phyloP scores from a whole-genome alignment of 768 basidiomycete genomes.

The Cyclocybe aegerita region DNA sequence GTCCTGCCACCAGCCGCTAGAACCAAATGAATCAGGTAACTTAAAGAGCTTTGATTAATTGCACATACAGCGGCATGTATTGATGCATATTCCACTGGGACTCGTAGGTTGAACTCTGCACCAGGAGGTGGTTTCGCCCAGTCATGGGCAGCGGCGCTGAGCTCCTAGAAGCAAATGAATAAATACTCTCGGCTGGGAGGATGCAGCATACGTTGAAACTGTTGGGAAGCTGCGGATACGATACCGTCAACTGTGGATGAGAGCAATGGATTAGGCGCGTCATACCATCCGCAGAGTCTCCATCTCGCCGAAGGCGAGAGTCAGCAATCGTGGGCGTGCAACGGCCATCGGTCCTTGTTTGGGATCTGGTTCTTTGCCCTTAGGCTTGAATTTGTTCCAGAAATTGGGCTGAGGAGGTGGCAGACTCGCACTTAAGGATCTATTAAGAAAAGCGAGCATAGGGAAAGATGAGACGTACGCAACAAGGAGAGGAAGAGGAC shows the following conservation, averaged over 20 bases:
- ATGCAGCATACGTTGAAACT: constrained; percentile 57
- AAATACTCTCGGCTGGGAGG: not conserved
- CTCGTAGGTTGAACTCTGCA: constrained; percentile 70
- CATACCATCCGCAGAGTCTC: constrained; percentile 78
- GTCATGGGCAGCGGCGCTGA: constrained; percentile 75
- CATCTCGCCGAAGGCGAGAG: constrained; percentile 81
- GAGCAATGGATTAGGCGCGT: not conserved
- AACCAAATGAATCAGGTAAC: constrained; percentile 17
- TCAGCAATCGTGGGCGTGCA: constrained; percentile 73
- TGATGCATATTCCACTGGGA: constrained; percentile 87
- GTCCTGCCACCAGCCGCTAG: constrained; percentile 77
- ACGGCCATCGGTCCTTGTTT: constrained; percentile 62
- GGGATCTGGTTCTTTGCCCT: constrained; percentile 62
- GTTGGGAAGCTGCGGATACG: constrained; percentile 56
- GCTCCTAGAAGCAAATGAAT: constrained; percentile 51
- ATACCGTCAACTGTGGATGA: constrained; percentile 10
- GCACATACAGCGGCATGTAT: constrained; percentile 75
- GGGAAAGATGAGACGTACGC: constrained; percentile 26
- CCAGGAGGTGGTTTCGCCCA: constrained; percentile 88
- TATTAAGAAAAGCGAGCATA: constrained; percentile 40
- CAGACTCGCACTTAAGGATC: constrained; percentile 65
- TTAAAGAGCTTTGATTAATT: constrained; percentile 3
- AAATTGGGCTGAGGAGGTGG: constrained; percentile 41
- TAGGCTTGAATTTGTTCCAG: constrained; percentile 73
- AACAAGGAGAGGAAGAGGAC: constrained; percentile 22